Evolutionary conservation across 1,139 yeast species (phyloP), one percentile per base, ranked within the genome.

Genomic region (Saccharomyces hybrid): DNA sequence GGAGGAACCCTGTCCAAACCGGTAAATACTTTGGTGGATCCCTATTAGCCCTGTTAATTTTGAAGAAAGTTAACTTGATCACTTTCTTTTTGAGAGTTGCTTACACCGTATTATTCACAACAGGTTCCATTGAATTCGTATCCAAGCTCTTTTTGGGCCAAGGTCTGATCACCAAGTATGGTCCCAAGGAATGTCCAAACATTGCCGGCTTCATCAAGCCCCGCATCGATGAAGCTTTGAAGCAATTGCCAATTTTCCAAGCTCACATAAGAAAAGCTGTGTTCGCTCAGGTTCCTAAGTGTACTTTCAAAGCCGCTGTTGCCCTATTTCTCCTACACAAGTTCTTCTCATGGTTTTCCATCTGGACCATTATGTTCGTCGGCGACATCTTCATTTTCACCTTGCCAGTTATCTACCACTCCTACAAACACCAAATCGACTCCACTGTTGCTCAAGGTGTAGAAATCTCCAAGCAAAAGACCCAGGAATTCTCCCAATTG

Each of bases 1-100:
- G 98, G 98, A 78, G 81, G 64, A 80, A 88, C 68, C 97, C 97
- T 46, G 74, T 79, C 60, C 78, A 79, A 66, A 84, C 97, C 55
- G 97, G 87, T 58, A 83, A 84, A 66, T 82, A 86, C 47, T 82
- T 90, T 63, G 95, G 86, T 52, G 78, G 83, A 51, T 73, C 84
- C 54, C 67, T 91, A 50, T 74, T 78, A 41, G 75, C 79, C 26
- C 76, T 91, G 67, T 65, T 86, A 58, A 74, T 86, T 42, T 70
- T 88, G 67, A 86, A 88, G 71, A 81, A 78, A 59, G 83, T 88
- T 65, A 84, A 88, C 71, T 72, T 89, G 64, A 70, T 88, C 66
- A 83, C 88, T 60, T 74, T 86, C 59, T 75, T 86, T 66, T 81
- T 89, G 78, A 84, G 78, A 66, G 67, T 67, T 26, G 48, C 60